Evolutionary conservation across 805 yeast species (phyloP).

Genomic region (Cyberlindnera xylosilytica): DNA sequence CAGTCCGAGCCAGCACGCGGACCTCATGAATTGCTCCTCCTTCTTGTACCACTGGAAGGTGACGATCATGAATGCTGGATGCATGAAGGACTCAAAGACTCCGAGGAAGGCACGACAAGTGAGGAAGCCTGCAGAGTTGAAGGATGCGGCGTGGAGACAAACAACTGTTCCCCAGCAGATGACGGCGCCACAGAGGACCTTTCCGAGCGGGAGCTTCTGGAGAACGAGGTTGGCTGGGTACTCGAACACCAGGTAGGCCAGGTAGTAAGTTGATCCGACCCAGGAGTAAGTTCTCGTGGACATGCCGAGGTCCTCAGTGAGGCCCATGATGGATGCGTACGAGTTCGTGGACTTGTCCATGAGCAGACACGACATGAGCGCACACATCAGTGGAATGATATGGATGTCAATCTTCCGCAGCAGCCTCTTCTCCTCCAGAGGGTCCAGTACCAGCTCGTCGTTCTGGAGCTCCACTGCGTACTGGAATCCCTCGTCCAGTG

Average conservation of each 20-base stretch:
- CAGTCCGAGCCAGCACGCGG: conserved; percentile 41
- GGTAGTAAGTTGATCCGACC: conserved; percentile 55
- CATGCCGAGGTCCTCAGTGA: conserved; percentile 44
- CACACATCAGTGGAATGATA: conserved; percentile 9
- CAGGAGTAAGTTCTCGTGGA: conserved; percentile 43
- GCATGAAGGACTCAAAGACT: conserved; percentile 46
- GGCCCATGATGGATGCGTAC: conserved; percentile 51
- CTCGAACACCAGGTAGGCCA: conserved; percentile 61
- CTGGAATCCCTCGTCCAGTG: neutral
- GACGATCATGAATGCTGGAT: conserved; percentile 53
- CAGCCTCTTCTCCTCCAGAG: conserved; percentile 5
- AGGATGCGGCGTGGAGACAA: conserved; percentile 45
- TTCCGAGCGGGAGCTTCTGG: conserved; percentile 56
- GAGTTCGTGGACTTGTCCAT: conserved; percentile 15
- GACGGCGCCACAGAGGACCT: conserved; percentile 43
- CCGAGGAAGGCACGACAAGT: conserved; percentile 49
- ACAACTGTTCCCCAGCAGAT: conserved; percentile 58
- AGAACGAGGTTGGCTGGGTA: conserved; percentile 42
- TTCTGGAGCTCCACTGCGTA: neutral
- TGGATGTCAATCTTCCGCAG: conserved; percentile 10
- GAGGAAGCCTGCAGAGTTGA: conserved; percentile 34
- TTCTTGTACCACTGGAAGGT: conserved; percentile 57
- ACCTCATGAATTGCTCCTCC: conserved; percentile 40
- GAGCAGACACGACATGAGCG: conserved; percentile 9
- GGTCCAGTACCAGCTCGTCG: neutral